phyloP scores from a whole-genome alignment of 768 basidiomycete species.

The Cantharellus anzutake region DNA sequence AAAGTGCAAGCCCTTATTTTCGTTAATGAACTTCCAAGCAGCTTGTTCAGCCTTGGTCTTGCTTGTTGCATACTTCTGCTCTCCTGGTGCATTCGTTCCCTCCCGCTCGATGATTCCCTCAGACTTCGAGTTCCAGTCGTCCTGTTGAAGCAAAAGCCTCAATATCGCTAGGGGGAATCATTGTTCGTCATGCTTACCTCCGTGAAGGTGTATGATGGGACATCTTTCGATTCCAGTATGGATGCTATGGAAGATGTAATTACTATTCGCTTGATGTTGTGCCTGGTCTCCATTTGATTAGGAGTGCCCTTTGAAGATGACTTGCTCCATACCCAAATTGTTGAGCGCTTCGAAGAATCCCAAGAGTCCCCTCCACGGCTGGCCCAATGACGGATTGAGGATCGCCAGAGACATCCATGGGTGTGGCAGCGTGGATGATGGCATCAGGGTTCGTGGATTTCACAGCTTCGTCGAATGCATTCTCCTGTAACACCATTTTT shows the following conservation, averaged over 20 bases:
- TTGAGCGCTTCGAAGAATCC: neutral
- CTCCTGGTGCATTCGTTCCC: constrained; percentile 13
- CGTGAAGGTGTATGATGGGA: neutral
- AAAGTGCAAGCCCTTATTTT: constrained; percentile 8
- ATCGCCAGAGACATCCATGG: constrained; percentile 9
- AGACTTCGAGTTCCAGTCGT: constrained; percentile 19
- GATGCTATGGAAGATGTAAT: neutral
- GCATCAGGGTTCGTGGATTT: constrained; percentile 18
- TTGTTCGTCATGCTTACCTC: neutral
- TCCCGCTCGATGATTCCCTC: constrained; percentile 15
- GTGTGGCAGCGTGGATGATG: constrained; percentile 17
- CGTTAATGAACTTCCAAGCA: constrained; percentile 15
- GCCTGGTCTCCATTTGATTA: neutral
- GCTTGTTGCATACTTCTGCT: constrained; percentile 13
- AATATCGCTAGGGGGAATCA: too few species aligned
- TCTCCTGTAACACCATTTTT: constrained; percentile 3
- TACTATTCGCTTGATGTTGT: neutral
- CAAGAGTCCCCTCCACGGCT: neutral
- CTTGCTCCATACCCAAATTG: neutral
- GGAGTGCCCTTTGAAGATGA: neutral
- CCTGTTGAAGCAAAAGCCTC: neutral
- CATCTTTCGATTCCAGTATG: neutral
- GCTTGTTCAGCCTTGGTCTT: constrained; percentile 18
- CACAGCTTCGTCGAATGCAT: constrained; percentile 24
- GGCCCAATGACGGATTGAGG: neutral